Conservation (phyloP, 139 green algal species). For the Haematococcus lacustris region DNA sequence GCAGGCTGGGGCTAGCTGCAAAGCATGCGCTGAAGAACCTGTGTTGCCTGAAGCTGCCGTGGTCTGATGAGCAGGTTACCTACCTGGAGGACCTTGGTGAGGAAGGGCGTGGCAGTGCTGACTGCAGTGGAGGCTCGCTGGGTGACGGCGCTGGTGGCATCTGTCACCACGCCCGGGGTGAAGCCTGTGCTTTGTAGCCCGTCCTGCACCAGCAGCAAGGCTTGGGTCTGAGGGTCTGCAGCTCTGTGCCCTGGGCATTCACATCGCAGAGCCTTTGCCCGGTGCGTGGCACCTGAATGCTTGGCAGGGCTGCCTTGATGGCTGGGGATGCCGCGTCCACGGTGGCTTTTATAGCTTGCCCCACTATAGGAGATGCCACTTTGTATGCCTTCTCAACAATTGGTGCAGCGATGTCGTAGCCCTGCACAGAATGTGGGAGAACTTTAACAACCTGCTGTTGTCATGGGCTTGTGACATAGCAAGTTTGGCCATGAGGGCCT, state of each 20-base stretch:
- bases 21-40: neutral
- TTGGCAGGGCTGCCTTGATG: slow-evolving; percentile 38
- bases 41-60: neutral
- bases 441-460: neutral
- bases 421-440: slow-evolving; percentile 16
- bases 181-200: neutral
- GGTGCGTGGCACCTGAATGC: slow-evolving; percentile 31
- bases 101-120: slow-evolving; percentile 41
- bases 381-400: slow-evolving; percentile 46
- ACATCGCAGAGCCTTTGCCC: neutral
- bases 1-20: neutral
- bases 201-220: neutral
- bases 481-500: too few species aligned
- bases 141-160: slow-evolving; percentile 1
- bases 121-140: slow-evolving; percentile 31
- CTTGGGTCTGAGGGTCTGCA: neutral
- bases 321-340: slow-evolving; percentile 37
- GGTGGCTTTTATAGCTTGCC: slow-evolving; percentile 24
- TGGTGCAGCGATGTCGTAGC: slow-evolving; percentile 52
- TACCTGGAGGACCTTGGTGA: slow-evolving; percentile 25
- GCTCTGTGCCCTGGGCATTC: neutral
- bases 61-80: neutral
- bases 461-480: neutral
- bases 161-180: neutral
- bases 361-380: slow-evolving; percentile 35